Evolutionary conservation across 2,329 filamentous ascomycete genomes (phyloP).

Genomic region (Phialemonium atrogriseum): DNA sequence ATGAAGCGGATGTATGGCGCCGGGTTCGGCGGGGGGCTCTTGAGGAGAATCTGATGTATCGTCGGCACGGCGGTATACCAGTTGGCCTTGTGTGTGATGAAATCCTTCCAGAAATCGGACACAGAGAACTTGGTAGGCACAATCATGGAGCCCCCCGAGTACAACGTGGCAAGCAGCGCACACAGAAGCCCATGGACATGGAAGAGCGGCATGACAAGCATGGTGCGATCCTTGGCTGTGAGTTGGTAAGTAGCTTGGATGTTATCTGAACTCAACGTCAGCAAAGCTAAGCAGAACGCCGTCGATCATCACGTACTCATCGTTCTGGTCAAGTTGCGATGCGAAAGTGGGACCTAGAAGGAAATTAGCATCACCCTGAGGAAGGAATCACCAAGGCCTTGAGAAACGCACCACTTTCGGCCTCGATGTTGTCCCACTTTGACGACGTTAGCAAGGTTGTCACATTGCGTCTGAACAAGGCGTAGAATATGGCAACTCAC

Average conservation of each 20-base stretch:
- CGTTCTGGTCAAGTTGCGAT: conserved; percentile 71
- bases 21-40: conserved; percentile 58
- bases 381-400: too few relatives aligned
- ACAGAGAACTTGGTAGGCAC: conserved; percentile 76
- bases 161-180: conserved; percentile 69
- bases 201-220: conserved; percentile 86
- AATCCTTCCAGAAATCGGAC: conserved; percentile 74
- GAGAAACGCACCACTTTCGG: conserved; percentile 86
- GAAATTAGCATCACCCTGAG: too few relatives aligned
- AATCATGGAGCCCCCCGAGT: conserved; percentile 69
- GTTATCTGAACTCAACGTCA: conserved; percentile 49
- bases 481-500: too few relatives aligned
- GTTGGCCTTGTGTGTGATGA: conserved; percentile 64
- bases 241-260: conserved; percentile 72
- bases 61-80: conserved; percentile 94
- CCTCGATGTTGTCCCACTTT: conserved; percentile 74
- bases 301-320: conserved; percentile 60
- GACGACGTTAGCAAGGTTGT: conserved; percentile 20
- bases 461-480: too few relatives aligned
- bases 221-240: conserved; percentile 62
- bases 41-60: conserved; percentile 83
- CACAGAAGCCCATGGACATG: conserved; percentile 85
- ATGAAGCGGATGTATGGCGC: conserved; percentile 75
- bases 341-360: conserved; percentile 74
- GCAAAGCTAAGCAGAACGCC: too few relatives aligned